Base-by-base conservation (phyloP, 306 rosid genomes). In the Notholithocarpus densiflorus region DNA sequence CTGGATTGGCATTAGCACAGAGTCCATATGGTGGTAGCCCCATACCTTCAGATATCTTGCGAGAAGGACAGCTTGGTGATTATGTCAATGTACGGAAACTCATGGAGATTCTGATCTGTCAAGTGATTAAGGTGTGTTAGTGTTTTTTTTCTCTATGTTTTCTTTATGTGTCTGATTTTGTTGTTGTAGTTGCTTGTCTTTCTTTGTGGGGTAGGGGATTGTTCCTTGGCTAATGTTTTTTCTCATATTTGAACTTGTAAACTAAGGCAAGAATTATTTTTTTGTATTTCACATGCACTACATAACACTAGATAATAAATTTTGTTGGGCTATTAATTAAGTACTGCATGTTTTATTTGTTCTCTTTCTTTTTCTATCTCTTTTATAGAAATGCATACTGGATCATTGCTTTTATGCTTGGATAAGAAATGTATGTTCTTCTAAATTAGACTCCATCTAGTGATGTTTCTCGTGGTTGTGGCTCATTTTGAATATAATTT, bases 11-110 rank as follows among this genome's bases (percentile, higher is more conserved):
- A 18, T 86, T 96, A 68, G 92, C 97, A 18, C 99, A 96, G 75
- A 96, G 99, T 81, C 99, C 99, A n/a, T 96, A 93, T 79, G 98
- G 99, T 29, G 99, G 99, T 71, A 93, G 93, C 83, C 98, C 99
- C 29, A 93, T 93, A 77, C 98, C 99, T 73, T 93, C 99, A 1
- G 99, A 93, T 87, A 92, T 93, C 79, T 87, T 96, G 82, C 91
- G 98, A 66, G 96, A 91, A 85, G 99, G 99, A 75, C 99, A 96
- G 84, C 94, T 96, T 75, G 97, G 99, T 11, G 99, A 96, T 84
- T 95, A 91, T 84, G 96, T 96, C 43, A 96, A 96, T 82, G 27
- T 93, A 81, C 91, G 99, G 68, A 93, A 96, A 84, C 85, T 96
- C 71, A 95, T 89, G 77, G 98, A 96, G 90, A 93, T 91, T 81